Percentiles rank a stretch among this genome's conserved stretches.
Conservation (phyloP, 495 filamentous ascomycete genomes). For the Amphirosellinia nigrospora region DNA sequence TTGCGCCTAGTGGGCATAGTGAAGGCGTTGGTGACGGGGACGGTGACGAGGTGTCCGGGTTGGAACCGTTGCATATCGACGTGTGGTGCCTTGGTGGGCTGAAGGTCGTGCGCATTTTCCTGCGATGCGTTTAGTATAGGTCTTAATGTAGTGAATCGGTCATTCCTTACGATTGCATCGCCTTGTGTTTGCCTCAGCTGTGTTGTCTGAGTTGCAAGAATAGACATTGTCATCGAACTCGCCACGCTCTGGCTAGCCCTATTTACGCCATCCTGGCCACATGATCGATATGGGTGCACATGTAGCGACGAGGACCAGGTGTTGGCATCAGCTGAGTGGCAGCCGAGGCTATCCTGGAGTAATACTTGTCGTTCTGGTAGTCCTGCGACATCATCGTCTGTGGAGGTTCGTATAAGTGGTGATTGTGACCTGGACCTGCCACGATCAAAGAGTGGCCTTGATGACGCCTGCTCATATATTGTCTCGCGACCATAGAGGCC, state of each 20-base stretch:
- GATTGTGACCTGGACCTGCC: constrained; percentile 5
- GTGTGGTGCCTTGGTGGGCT: background rate
- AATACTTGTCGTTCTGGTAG: background rate
- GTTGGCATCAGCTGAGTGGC: too few relatives aligned
- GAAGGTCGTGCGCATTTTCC: background rate
- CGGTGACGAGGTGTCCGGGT: background rate
- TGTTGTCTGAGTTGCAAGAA: background rate
- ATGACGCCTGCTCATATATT: background rate
- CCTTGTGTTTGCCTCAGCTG: background rate
- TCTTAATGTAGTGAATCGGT: background rate
- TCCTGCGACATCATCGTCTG: background rate
- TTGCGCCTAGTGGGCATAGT: background rate
- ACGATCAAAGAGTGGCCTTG: background rate
- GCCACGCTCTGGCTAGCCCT: background rate
- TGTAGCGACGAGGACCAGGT: constrained; percentile 3
- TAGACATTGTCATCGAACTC: background rate
- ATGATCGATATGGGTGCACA: background rate
- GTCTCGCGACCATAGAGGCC: constrained; percentile 12
- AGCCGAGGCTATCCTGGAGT: background rate
- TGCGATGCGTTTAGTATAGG: constrained; percentile 1
- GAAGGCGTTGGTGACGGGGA: background rate
- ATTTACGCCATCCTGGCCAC: constrained; percentile 8
- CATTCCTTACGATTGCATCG: constrained; percentile 11
- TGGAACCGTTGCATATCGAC: background rate
- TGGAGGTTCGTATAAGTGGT: background rate